Percentiles rank a stretch among this genome's conserved stretches.
phyloP scores from a whole-genome alignment of 306 rosid species.

The Ziziphus jujuba region DNA sequence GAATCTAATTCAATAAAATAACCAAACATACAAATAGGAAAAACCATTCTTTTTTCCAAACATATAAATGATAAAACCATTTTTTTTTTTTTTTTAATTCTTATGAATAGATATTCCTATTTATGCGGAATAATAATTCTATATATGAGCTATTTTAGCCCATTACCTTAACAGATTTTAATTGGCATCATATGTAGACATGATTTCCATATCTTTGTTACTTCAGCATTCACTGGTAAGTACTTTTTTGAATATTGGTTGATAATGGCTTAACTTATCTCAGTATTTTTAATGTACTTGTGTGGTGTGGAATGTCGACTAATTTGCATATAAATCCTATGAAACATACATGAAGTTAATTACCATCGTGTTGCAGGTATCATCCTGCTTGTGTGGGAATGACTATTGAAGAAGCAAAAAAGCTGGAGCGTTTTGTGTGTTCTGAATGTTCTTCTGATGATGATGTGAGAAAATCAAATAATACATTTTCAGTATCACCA shows the following conservation, averaged over 20 bases:
- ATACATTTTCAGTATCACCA: conserved; percentile 47
- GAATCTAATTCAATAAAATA: too few relatives aligned
- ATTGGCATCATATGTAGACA: conserved; percentile 17
- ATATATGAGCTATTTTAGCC: too few relatives aligned
- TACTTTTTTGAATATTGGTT: background rate
- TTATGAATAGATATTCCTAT: too few relatives aligned
- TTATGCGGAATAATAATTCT: too few relatives aligned
- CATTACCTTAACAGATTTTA: background rate
- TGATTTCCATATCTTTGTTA: background rate
- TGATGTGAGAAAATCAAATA: conserved; percentile 57
- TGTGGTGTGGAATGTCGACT: background rate
- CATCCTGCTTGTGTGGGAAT: conserved; percentile 96
- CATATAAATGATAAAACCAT: too few relatives aligned
- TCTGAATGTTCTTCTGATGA: conserved; percentile 79
- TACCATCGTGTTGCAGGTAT: conserved; percentile 57
- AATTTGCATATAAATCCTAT: background rate
- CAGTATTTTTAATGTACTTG: background rate
- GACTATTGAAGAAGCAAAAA: conserved; percentile 82
- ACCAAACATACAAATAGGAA: too few relatives aligned
- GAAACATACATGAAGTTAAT: background rate
- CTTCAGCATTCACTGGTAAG: background rate
- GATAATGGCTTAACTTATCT: background rate
- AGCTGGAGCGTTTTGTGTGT: conserved; percentile 76
- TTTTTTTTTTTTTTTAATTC: too few relatives aligned
- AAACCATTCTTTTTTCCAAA: too few relatives aligned